These are phyloP conservation scores for Colletotrichum horii DNA, from an alignment of 2,329 filamentous ascomycete genomes.

Conservation along the genomic window DNA sequence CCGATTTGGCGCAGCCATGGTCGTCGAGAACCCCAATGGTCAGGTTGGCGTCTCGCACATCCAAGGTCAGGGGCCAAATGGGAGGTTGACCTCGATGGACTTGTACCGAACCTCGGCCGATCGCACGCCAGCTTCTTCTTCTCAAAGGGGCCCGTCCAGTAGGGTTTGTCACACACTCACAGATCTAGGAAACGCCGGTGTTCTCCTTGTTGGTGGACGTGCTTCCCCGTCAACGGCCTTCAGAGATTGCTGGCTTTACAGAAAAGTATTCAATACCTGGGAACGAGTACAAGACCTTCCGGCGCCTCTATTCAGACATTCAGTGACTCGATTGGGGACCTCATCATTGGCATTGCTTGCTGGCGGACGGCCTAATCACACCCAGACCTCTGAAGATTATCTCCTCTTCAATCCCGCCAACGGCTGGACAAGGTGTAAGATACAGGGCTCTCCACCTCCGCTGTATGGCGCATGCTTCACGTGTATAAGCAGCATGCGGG, in stretches of 20 bases:
- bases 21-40: slow-evolving; percentile 41
- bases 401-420: slow-evolving; percentile 54
- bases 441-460: slow-evolving; percentile 36
- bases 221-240: slow-evolving; percentile 74
- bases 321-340: slow-evolving; percentile 55
- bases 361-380: slow-evolving; percentile 63
- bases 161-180: slow-evolving; percentile 82
- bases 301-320: slow-evolving; percentile 77
- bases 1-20: slow-evolving; percentile 65
- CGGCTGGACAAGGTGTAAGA: slow-evolving; percentile 53
- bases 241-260: slow-evolving; percentile 77
- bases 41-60: slow-evolving; percentile 48
- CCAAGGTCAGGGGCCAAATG: slow-evolving; percentile 50
- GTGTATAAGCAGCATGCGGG: slow-evolving; percentile 28
- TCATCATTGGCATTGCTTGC: slow-evolving; percentile 62
- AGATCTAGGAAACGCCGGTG: slow-evolving; percentile 60
- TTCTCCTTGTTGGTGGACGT: slow-evolving; percentile 77
- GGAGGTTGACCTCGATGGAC: slow-evolving; percentile 55
- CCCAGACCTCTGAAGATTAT: slow-evolving; percentile 53
- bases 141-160: slow-evolving; percentile 39
- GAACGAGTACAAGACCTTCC: slow-evolving; percentile 69
- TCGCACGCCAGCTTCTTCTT: slow-evolving; percentile 18
- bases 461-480: slow-evolving; percentile 51
- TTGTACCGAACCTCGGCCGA: slow-evolving; percentile 40
- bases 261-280: slow-evolving; percentile 63